These are phyloP conservation scores for Candida sakaeoensis DNA, from an alignment of 805 yeast species.

Conservation along the genomic window DNA sequence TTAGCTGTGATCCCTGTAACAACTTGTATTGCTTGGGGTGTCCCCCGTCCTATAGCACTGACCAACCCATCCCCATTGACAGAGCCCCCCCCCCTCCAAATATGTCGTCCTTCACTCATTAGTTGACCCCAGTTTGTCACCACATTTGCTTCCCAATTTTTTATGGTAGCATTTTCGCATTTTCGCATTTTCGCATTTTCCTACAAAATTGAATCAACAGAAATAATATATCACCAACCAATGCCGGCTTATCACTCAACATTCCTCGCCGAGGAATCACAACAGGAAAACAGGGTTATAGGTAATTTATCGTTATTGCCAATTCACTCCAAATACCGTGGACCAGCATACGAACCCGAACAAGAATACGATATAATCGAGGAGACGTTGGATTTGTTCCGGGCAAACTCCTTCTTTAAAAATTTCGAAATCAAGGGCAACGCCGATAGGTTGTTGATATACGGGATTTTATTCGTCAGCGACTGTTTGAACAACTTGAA, in stretches of 20 bases:
- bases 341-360: conserved; percentile 81
- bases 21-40: too few species aligned
- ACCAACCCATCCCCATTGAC: too few species aligned
- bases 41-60: too few species aligned
- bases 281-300: conserved; percentile 53
- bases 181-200: too few species aligned
- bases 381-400: conserved; percentile 83
- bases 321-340: conserved; percentile 76
- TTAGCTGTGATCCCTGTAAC: too few species aligned
- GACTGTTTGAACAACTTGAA: conserved; percentile 72
- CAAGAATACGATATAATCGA: conserved; percentile 84
- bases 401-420: conserved; percentile 94
- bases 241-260: conserved; percentile 79
- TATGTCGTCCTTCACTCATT: too few species aligned
- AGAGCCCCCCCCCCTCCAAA: too few species aligned
- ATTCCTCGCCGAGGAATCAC: conserved; percentile 55
- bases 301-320: conserved; percentile 87
- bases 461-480: conserved; percentile 86
- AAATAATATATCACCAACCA: background rate
- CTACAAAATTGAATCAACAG: background rate
- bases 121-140: background rate
- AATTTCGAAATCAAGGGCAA: conserved; percentile 97
- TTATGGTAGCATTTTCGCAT: conserved; percentile 1
- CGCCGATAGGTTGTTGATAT: conserved; percentile 86
- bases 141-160: too few species aligned